These are phyloP conservation scores for Hortiboletus campestris DNA, from an alignment of 768 basidiomycete species.

Conservation along the genomic window DNA sequence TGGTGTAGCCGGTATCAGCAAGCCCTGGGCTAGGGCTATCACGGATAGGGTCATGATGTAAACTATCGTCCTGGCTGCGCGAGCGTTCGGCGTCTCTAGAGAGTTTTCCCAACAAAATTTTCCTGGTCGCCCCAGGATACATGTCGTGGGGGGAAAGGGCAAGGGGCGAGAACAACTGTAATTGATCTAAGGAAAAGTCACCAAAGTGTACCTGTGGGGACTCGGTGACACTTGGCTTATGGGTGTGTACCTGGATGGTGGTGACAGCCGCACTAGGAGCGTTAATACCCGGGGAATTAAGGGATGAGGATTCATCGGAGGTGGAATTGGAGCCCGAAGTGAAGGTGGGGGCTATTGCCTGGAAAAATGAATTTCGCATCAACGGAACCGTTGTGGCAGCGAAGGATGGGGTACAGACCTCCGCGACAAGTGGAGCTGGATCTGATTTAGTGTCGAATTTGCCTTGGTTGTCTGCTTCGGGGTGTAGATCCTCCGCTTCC, in stretches of 20 bases:
- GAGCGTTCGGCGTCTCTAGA: slow-evolving; percentile 13
- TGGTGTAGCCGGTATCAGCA: slow-evolving; percentile 26
- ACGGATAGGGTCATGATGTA: slow-evolving; percentile 7
- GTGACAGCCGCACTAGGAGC: slow-evolving; percentile 15
- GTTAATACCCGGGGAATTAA: slow-evolving; percentile 25
- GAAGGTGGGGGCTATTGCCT: slow-evolving; percentile 34
- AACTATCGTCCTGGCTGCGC: slow-evolving; percentile 24
- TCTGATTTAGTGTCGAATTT: slow-evolving; percentile 3
- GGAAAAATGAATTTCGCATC: slow-evolving; percentile 10
- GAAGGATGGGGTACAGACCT: slow-evolving; percentile 26
- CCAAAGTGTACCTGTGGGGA: slow-evolving; percentile 31
- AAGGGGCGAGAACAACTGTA: slow-evolving; percentile 27
- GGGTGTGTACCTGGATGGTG: slow-evolving; percentile 21
- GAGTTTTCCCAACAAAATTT: not conserved
- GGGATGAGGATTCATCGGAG: slow-evolving; percentile 42
- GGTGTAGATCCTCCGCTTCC: slow-evolving; percentile 48
- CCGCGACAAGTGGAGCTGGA: slow-evolving; percentile 18
- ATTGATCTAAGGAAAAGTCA: slow-evolving; percentile 31
- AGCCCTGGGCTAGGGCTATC: slow-evolving; percentile 16
- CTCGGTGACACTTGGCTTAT: slow-evolving; percentile 30
- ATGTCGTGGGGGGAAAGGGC: slow-evolving; percentile 9
- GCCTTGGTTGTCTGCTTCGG: not conserved
- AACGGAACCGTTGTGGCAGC: slow-evolving; percentile 1
- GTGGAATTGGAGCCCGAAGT: slow-evolving; percentile 42
- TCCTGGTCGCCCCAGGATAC: not conserved